These are phyloP conservation scores for Torulaspora pretoriensis DNA, from an alignment of 1,139 yeast genomes.

Conservation along the genomic window DNA sequence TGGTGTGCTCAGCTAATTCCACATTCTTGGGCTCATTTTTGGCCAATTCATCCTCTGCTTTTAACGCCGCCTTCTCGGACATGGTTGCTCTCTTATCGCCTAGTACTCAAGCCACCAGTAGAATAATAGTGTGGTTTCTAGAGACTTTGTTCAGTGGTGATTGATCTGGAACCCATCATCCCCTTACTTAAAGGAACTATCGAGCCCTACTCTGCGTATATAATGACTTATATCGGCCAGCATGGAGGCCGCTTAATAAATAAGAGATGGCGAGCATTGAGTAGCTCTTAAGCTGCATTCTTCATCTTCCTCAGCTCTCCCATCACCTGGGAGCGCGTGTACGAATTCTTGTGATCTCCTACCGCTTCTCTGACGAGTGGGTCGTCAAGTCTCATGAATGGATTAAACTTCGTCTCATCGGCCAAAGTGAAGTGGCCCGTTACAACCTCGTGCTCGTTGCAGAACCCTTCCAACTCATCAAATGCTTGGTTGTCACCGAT, in stretches of 20 bases:
- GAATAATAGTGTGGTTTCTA: background rate
- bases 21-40: background rate
- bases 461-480: slow-evolving; percentile 48
- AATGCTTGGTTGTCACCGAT: slow-evolving; percentile 47
- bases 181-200: slow-evolving; percentile 1
- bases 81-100: background rate
- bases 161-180: background rate
- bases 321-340: slow-evolving; percentile 54
- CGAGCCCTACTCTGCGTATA: background rate
- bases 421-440: slow-evolving; percentile 82
- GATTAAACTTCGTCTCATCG: slow-evolving; percentile 80
- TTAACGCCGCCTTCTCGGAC: background rate
- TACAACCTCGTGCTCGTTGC: slow-evolving; percentile 57
- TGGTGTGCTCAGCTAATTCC: background rate
- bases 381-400: slow-evolving; percentile 77
- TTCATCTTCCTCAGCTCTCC: slow-evolving; percentile 63
- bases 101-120: background rate
- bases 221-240: background rate
- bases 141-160: background rate
- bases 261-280: background rate
- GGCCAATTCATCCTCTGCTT: background rate
- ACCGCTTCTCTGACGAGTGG: slow-evolving; percentile 52
- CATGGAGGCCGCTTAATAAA: background rate
- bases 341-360: slow-evolving; percentile 43
- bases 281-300: slow-evolving; percentile 45